Percentiles rank a stretch among this genome's conserved stretches.
Evolutionary conservation across 257 asterid species (phyloP).

Genomic region (Nicotiana tomentosiformis): DNA sequence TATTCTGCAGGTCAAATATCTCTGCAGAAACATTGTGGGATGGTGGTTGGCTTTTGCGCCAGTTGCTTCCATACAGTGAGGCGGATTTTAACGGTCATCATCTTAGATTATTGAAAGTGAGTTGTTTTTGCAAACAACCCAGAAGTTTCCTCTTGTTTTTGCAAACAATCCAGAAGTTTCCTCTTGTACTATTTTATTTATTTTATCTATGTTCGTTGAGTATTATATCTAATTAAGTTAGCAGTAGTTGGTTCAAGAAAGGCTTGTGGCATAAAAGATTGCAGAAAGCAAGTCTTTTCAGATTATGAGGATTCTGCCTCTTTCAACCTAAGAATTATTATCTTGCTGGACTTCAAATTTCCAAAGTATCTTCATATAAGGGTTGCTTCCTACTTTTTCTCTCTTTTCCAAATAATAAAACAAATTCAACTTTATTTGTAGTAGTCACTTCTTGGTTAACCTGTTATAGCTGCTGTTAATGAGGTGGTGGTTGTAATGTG

Average conservation of each 20-base stretch:
- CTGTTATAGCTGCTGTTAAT: neutral
- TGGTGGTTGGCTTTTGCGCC: constrained; percentile 99
- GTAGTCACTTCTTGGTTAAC: constrained; percentile 11
- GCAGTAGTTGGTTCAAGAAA: neutral
- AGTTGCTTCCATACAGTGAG: constrained; percentile 84
- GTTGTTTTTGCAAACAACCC: constrained; percentile 24
- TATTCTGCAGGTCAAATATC: constrained; percentile 80
- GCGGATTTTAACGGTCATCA: constrained; percentile 68
- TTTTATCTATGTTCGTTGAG: neutral
- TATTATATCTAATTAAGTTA: neutral
- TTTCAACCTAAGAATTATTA: neutral
- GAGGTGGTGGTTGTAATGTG: neutral
- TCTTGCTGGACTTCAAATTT: neutral
- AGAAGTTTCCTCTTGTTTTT: neutral
- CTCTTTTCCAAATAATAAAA: neutral
- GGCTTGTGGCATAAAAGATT: neutral
- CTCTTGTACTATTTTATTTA: neutral
- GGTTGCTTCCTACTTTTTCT: neutral
- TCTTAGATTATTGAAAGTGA: constrained; percentile 64
- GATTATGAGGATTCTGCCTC: neutral
- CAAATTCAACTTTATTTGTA: neutral
- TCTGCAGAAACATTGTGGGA: constrained; percentile 98
- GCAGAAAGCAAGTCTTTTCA: neutral
- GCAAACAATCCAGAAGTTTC: constrained; percentile 9
- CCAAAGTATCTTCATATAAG: neutral